phyloP scores from a whole-genome alignment of 2,329 filamentous ascomycete genomes.

The Aspergillus brunneoviolaceus region DNA sequence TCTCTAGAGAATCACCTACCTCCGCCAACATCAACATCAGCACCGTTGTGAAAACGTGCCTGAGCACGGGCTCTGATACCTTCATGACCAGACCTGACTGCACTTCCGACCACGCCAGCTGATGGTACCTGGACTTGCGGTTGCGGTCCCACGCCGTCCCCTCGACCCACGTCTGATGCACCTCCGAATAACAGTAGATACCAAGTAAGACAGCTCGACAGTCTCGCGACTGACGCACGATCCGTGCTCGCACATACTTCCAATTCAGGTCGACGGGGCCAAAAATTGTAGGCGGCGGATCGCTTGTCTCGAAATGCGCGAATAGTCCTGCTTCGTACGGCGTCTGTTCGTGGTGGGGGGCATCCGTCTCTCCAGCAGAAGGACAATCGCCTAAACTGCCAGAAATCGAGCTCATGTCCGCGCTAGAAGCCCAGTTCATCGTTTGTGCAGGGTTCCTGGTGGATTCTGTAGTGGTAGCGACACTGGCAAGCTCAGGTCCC shows the following conservation, averaged over 20 bases:
- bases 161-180: slow-evolving; percentile 28
- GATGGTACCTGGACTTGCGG: slow-evolving; percentile 32
- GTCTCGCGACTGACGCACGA: slow-evolving; percentile 26
- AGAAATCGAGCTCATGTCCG: background rate
- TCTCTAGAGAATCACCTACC: slow-evolving; percentile 20
- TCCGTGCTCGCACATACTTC: slow-evolving; percentile 30
- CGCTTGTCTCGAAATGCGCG: slow-evolving; percentile 28
- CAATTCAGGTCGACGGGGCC: slow-evolving; percentile 33
- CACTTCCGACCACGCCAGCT: slow-evolving; percentile 31
- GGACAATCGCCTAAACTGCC: background rate
- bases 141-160: slow-evolving; percentile 29
- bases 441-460: slow-evolving; percentile 7
- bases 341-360: background rate
- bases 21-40: slow-evolving; percentile 39
- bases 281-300: slow-evolving; percentile 33
- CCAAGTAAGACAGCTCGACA: slow-evolving; percentile 29
- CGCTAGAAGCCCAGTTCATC: slow-evolving; percentile 7
- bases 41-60: slow-evolving; percentile 29
- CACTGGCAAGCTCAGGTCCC: background rate
- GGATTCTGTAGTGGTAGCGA: background rate
- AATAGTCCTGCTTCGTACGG: slow-evolving; percentile 33
- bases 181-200: slow-evolving; percentile 36
- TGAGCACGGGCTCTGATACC: slow-evolving; percentile 24
- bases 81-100: slow-evolving; percentile 29
- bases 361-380: background rate